Base-by-base conservation (phyloP, 805 yeast species). In the Hanseniaspora pseudoguilliermondii region DNA sequence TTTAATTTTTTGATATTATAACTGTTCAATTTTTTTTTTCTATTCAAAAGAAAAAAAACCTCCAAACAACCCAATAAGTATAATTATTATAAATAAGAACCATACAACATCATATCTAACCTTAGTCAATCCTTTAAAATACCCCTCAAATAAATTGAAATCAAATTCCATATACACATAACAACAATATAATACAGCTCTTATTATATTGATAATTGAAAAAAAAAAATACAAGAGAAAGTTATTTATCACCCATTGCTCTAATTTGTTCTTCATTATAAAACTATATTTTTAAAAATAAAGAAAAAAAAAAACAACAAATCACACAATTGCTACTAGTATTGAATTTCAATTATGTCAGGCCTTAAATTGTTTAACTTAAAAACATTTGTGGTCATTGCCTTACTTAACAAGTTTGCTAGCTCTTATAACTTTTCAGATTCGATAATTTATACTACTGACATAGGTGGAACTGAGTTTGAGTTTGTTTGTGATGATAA, bases 91-190 rank as follows among this genome's bases (percentile, higher is more conserved):
- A 27, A 27, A 8, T 6, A 27, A 27, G 6, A 27, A 44, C 23
- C 23, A 23, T 23, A 42, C 32, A 46, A 13, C 18, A 13, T 20
- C n/a, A 41, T 21, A 41, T 23, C 54, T 29, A 41, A 50, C 54
- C 46, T 32, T 21, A 50, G 54, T 42, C 54, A 50, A 50, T 50
- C 54, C 18, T 50, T 50, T 38, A 20, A 40, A 11, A 41, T 16
- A 23, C 23, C 18, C 29, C 9, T 40, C 46, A 40, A 39, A 20
- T 7, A 40, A 40, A 23, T 20, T 5, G 2, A 9, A 41, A 5
- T 15, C 9, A 15, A 15, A 21, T 32, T 40, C 10, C 43, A 21
- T 36, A n/a, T 36, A 36, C 20, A 20, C 18, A 39, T 18, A 39
- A 20, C 23, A 6, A 11, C 35, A 32, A 32, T 11, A 32, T 11